Conservation (phyloP, 73 alveolate species). For the Halteria grandinella region DNA sequence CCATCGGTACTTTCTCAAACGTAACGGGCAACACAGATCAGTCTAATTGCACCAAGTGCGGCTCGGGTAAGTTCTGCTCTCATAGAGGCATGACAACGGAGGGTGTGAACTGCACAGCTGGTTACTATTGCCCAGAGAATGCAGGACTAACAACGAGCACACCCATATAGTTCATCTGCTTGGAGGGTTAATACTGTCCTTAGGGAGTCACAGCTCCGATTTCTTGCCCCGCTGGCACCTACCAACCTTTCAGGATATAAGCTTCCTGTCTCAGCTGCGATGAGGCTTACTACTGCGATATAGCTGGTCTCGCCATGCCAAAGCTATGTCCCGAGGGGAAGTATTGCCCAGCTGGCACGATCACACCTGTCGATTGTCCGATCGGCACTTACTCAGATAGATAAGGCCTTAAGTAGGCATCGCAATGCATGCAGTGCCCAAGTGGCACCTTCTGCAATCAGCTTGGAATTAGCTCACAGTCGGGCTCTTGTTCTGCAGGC, state of each 20-base stretch:
- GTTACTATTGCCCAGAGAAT: conserved; percentile 67
- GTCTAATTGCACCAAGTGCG: conserved; percentile 40
- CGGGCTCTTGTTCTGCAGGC: conserved; percentile 63
- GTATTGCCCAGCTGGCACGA: conserved; percentile 50
- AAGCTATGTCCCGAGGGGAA: conserved; percentile 49
- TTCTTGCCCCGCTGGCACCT: conserved; percentile 71
- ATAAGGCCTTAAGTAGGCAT: background rate
- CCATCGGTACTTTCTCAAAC: conserved; percentile 47
- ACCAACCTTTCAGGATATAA: conserved; percentile 48
- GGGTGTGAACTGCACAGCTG: conserved; percentile 43
- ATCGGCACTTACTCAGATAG: conserved; percentile 35
- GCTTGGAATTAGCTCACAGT: background rate
- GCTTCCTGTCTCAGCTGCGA: conserved; percentile 66
- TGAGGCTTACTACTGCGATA: conserved; percentile 36
- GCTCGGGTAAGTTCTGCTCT: conserved; percentile 42
- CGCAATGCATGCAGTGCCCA: conserved; percentile 18
- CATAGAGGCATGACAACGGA: conserved; percentile 39
- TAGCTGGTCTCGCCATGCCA: conserved; percentile 32
- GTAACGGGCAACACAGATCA: conserved; percentile 14
- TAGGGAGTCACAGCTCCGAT: conserved; percentile 67
- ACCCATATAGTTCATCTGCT: conserved; percentile 47
- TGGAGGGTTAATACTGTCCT: conserved; percentile 74
- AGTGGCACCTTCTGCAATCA: background rate
- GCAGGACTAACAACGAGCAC: conserved; percentile 43
- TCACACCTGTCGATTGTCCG: conserved; percentile 29